These are phyloP conservation scores for Xylaria sp. DNA, from an alignment of 2,329 filamentous ascomycete species.

Conservation along the genomic window DNA sequence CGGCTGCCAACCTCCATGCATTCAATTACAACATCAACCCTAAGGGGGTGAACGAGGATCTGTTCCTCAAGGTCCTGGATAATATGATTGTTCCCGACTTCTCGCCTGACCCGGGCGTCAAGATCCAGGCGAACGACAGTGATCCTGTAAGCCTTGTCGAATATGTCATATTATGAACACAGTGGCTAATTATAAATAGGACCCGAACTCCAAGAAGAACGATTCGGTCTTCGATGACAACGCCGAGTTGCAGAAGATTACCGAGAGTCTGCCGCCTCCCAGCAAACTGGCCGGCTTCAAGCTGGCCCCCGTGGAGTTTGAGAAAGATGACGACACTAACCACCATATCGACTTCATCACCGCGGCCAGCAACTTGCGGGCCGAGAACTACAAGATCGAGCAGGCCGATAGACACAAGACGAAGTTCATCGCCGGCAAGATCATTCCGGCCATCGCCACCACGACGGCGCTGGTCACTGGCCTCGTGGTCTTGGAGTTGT, in stretches of 20 bases:
- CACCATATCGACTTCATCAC: constrained; percentile 99
- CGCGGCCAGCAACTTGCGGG: constrained; percentile 91
- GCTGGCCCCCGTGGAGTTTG: constrained; percentile 89
- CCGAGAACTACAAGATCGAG: constrained; percentile 97
- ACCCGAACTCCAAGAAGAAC: constrained; percentile 72
- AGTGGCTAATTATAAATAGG: constrained; percentile 46
- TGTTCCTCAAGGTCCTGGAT: constrained; percentile 80
- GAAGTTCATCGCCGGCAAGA: constrained; percentile 99
- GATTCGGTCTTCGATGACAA: constrained; percentile 67
- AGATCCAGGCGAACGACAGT: constrained; percentile 95
- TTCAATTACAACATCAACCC: constrained; percentile 98
- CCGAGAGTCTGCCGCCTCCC: constrained; percentile 72
- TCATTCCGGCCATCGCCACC: constrained; percentile 97
- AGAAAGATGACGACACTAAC: constrained; percentile 98
- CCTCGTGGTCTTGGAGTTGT: constrained; percentile 87
- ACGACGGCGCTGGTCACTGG: constrained; percentile 96
- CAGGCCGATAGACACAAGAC: constrained; percentile 94
- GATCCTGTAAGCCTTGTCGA: constrained; percentile 66
- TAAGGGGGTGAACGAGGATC: constrained; percentile 68
- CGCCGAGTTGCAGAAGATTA: constrained; percentile 74
- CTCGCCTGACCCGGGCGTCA: constrained; percentile 83
- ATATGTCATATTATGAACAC: neutral
- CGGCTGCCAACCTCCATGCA: constrained; percentile 88
- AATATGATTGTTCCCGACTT: constrained; percentile 97
- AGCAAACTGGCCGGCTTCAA: constrained; percentile 86